Evolutionary conservation across 2,329 filamentous ascomycete genomes (phyloP), one percentile per base, ranked within the genome.

Genomic region (Aspergillus spinulosporus): DNA sequence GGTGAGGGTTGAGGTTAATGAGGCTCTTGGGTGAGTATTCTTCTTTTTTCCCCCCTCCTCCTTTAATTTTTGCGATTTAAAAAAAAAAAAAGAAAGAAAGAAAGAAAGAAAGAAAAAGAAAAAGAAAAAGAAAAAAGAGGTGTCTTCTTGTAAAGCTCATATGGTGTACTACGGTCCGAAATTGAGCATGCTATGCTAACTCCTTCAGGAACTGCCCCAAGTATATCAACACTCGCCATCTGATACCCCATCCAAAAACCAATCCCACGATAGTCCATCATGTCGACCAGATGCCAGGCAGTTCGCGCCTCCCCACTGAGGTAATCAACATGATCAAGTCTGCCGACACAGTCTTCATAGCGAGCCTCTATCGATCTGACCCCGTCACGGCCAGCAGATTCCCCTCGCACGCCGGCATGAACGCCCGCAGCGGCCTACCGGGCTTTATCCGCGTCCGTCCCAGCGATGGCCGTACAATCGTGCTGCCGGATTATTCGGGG

Each of bases 361-460:
- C 52, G 9, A 26, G 34, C 2, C 11, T 54, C 0, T 47, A 43
- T 44, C 40, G 14, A 39, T 11, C 52, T 5, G 11, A 7, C n/a
- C 46, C 51, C 4, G 12, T 8, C 12, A 40, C 52, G 0, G 21
- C 14, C 1, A n/a, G 11, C 0, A 26, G n/a, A 49, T 47, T 29
- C 28, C 51, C 51, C 3, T 26, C 52, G 6, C 52, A 54, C 44
- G 52, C 52, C 11, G 52, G 52, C 3, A 47, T 54, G 42, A 54
- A 54, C 52, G 44, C 52, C 12, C 52, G 52, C 34, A 15, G 52
- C 44, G 52, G 52, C 0, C 26, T 42, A 1, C 52, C 52, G 1
- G 52, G 52, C 34, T 54, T 54, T 21, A 40, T 42, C 4, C 52
- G 52, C 8, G 43, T 54, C 0, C 26, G 3, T 4, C 52, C 52